phyloP scores from a whole-genome alignment of 768 basidiomycete species.

The Podaxis sp. region DNA sequence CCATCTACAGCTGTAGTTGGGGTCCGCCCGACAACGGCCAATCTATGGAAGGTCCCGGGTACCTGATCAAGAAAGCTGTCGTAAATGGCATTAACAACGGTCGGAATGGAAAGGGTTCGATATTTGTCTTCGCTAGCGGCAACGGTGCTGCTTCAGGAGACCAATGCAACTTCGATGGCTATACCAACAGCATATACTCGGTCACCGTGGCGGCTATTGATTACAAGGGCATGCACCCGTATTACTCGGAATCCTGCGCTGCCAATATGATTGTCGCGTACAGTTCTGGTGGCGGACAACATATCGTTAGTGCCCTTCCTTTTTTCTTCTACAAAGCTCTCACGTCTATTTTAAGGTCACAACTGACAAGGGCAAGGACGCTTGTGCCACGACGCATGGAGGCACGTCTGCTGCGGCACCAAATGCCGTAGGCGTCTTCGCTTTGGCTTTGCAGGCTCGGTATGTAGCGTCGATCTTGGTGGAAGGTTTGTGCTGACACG shows the following conservation, averaged over 20 bases:
- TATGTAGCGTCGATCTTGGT: constrained; percentile 28
- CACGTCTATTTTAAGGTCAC: constrained; percentile 63
- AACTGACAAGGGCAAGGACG: constrained; percentile 85
- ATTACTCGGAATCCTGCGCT: constrained; percentile 96
- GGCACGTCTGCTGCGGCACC: constrained; percentile 99
- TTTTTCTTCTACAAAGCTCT: constrained; percentile 3
- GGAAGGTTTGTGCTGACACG: constrained; percentile 5
- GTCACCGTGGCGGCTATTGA: constrained; percentile 97
- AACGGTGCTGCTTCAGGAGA: constrained; percentile 91
- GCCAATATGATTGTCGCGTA: constrained; percentile 97
- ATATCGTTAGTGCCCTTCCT: constrained; percentile 65
- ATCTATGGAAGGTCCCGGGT: constrained; percentile 92
- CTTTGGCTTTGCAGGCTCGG: constrained; percentile 87
- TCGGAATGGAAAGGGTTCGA: constrained; percentile 82
- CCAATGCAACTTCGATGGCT: constrained; percentile 99
- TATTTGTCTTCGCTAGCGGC: constrained; percentile 97
- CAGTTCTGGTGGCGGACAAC: constrained; percentile 90
- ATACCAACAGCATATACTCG: constrained; percentile 96
- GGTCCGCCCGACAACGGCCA: constrained; percentile 94
- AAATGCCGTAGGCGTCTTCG: constrained; percentile 91
- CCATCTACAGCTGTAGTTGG: constrained; percentile 97
- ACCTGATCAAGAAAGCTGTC: constrained; percentile 90
- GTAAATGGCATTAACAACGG: constrained; percentile 93
- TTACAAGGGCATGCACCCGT: constrained; percentile 89
- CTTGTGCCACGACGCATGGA: constrained; percentile 82